A percentile compares a stretch with the other conserved stretches of the same genome.
Conservation (phyloP, 2,329 filamentous ascomycete genomes). For the Aspergillus ochraceus region DNA sequence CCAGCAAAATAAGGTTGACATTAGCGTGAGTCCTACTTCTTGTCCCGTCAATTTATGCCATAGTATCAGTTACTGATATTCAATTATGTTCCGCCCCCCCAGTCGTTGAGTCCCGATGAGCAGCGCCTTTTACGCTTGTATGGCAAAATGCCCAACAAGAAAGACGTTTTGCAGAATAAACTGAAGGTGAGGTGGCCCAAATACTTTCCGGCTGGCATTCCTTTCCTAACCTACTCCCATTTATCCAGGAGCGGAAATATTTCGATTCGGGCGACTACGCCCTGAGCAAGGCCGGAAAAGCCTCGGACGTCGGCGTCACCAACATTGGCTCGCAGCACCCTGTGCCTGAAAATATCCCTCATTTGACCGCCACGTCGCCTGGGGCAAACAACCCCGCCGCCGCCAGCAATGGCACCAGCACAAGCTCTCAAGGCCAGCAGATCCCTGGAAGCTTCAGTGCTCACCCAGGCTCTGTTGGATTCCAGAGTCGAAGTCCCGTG, state of each 20-base stretch:
- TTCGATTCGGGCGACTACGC: constrained; percentile 97
- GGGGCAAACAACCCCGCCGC: constrained; percentile 36
- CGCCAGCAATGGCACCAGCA: constrained; percentile 30
- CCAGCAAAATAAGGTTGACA: constrained; percentile 97
- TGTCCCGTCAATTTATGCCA: constrained; percentile 9
- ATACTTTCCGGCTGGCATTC: not conserved
- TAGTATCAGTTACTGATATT: not conserved
- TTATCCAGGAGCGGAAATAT: constrained; percentile 84
- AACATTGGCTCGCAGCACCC: constrained; percentile 94
- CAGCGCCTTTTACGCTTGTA: constrained; percentile 96
- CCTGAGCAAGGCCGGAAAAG: constrained; percentile 95
- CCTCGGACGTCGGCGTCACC: constrained; percentile 88
- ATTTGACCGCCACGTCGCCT: constrained; percentile 69
- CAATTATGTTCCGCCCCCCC: constrained; percentile 17
- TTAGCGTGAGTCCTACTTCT: constrained; percentile 69
- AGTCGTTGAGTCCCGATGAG: constrained; percentile 93
- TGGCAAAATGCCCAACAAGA: constrained; percentile 95
- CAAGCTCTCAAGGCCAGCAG: constrained; percentile 39
- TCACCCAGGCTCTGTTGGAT: constrained; percentile 39
- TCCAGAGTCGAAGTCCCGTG: constrained; percentile 72
- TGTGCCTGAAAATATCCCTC: constrained; percentile 90
- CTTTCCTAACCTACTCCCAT: not conserved
- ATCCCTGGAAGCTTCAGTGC: constrained; percentile 45
- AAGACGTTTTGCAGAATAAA: constrained; percentile 95
- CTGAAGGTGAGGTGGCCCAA: constrained; percentile 63